Evolutionary conservation across 2,329 filamentous ascomycete genomes (phyloP), one percentile per base, ranked within the genome.

Genomic region (Rhinocladiella similis): DNA sequence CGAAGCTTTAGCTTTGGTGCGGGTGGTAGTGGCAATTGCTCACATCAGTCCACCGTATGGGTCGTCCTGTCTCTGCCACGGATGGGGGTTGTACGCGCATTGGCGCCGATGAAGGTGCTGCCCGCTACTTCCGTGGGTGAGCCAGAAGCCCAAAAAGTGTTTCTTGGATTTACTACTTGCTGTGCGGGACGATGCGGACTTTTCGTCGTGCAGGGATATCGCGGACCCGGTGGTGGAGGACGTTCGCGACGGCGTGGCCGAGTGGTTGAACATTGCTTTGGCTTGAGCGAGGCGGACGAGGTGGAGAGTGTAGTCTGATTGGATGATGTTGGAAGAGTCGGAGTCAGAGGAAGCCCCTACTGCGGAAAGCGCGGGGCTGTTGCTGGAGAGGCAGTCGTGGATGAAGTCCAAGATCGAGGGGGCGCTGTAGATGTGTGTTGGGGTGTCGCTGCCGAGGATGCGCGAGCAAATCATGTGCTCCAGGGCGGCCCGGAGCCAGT

Each of bases 11-110:
- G n/a, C 22, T 25, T 25, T 4, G 7, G 22, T 25, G 22, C 22
- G 7, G 7, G n/a, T n/a, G 22, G 22, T 25, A 7, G 7, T 25
- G 35, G 35, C 10, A 16, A 3, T 9, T 22, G 14, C 29, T 53
- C 43, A 61, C 58, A 61, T 61, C 43, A 61, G 36, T 38, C 58
- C 58, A 4, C 49, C 54, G 43, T 61, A 61, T 22, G 58, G 58
- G 45, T 61, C 58, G 38, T 61, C 58, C 45, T 55, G 58, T 25
- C 58, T 39, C 42, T 61, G 50, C 47, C 47, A 49, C 5, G 46
- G 46, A 14, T 48, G 46, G 2, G 29, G 46, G 14, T 48, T 5
- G 27, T 19, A 19, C n/a, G 46, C 14, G 16, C 5, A 19, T 6
- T 19, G 35, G 19, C 36, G 35, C 20, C 29, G 43, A 5, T 25